A percentile compares a stretch with the other conserved stretches of the same genome.
phyloP scores from a whole-genome alignment of 2,329 filamentous ascomycete species.

The Aspergillus sp. region DNA sequence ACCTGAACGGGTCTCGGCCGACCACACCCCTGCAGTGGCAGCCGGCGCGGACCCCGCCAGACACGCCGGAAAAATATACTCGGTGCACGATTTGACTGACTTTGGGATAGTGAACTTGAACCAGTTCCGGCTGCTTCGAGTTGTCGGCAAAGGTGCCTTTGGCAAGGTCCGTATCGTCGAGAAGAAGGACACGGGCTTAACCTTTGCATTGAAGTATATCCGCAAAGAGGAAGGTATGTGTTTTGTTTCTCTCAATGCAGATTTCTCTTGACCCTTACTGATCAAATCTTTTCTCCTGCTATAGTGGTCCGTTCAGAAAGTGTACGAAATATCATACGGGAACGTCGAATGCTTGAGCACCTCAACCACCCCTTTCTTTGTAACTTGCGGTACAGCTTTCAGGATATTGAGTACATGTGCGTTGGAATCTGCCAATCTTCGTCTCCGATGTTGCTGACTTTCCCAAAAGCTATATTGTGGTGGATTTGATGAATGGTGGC shows the following conservation, averaged over 20 bases:
- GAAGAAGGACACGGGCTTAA: conserved; percentile 88
- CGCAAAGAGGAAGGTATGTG: conserved; percentile 84
- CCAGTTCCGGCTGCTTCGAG: conserved; percentile 90
- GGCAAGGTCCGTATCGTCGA: conserved; percentile 99
- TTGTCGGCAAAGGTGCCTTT: conserved; percentile 96
- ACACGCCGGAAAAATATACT: neutral
- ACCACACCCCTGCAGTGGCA: neutral
- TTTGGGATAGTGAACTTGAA: conserved; percentile 78
- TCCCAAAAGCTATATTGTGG: conserved; percentile 74
- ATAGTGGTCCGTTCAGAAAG: conserved; percentile 95
- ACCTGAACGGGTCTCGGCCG: neutral
- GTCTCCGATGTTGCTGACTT: conserved; percentile 23
- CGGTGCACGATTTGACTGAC: conserved; percentile 17
- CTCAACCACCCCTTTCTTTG: conserved; percentile 97
- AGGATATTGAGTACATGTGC: conserved; percentile 98
- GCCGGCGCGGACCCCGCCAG: neutral
- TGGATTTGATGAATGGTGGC: conserved; percentile 97
- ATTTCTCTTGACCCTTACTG: conserved; percentile 6
- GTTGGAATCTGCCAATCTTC: conserved; percentile 30
- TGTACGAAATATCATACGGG: conserved; percentile 95
- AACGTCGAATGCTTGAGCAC: conserved; percentile 96
- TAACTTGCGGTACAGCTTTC: conserved; percentile 97
- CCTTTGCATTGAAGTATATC: conserved; percentile 97
- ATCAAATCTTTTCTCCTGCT: conserved; percentile 26
- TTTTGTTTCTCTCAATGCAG: conserved; percentile 6